These are phyloP conservation scores for Claviceps humidiphila DNA, from an alignment of 2,329 filamentous ascomycete genomes.

Conservation along the genomic window DNA sequence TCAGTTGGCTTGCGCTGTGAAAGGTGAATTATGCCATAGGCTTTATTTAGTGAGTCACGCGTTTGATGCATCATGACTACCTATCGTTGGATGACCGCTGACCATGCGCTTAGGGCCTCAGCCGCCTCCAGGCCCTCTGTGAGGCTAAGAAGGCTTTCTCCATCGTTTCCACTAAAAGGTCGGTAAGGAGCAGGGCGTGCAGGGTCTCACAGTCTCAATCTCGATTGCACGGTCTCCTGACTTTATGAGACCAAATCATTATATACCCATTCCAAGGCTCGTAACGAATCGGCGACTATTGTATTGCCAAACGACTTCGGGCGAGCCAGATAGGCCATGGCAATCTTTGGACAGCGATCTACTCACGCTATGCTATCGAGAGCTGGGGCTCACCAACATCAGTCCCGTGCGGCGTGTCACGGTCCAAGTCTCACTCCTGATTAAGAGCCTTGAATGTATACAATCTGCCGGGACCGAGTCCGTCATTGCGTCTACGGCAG, in stretches of 20 bases:
- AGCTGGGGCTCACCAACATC: conserved; percentile 60
- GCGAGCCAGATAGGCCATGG: conserved; percentile 72
- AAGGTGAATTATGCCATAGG: too few species aligned
- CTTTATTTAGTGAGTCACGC: background rate
- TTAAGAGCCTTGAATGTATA: conserved; percentile 66
- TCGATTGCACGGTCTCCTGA: conserved; percentile 69
- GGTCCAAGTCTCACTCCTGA: conserved; percentile 64
- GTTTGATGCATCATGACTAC: background rate
- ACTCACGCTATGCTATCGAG: conserved; percentile 29
- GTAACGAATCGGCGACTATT: conserved; percentile 58
- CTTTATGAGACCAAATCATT: conserved; percentile 53
- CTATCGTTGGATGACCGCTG: background rate
- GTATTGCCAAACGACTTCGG: conserved; percentile 53
- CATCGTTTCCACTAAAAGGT: conserved; percentile 54
- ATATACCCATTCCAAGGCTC: conserved; percentile 65
- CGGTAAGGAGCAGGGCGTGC: conserved; percentile 44
- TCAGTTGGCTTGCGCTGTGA: too few species aligned
- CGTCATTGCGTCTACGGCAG: conserved; percentile 64
- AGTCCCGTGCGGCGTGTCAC: conserved; percentile 55
- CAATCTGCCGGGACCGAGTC: conserved; percentile 64
- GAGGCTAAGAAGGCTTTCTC: conserved; percentile 43
- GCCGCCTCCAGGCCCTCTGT: background rate
- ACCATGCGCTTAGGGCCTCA: background rate
- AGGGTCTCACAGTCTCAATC: conserved; percentile 67
- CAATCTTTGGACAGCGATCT: conserved; percentile 82